phyloP scores from a whole-genome alignment of 495 filamentous ascomycete genomes.

The Pyrenula aspistea region DNA sequence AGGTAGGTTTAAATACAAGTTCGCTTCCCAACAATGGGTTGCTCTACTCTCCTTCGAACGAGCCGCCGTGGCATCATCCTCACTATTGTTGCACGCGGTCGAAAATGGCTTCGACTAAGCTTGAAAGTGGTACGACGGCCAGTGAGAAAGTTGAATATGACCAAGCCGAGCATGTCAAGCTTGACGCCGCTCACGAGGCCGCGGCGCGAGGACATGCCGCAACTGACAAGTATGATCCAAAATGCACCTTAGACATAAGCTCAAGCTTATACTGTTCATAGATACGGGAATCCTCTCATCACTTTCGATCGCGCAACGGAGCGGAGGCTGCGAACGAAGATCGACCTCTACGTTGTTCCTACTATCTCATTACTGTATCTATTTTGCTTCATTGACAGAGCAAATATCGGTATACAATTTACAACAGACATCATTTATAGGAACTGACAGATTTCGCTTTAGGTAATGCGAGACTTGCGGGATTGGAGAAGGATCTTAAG shows the following conservation, averaged over 20 bases:
- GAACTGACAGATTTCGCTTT: slow-evolving; percentile 7
- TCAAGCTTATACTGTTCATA: slow-evolving; percentile 8
- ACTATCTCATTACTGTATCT: slow-evolving; percentile 36
- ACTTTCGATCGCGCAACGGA: slow-evolving; percentile 49
- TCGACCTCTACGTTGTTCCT: slow-evolving; percentile 34
- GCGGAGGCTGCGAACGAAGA: slow-evolving; percentile 32
- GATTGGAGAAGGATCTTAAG: slow-evolving; percentile 31
- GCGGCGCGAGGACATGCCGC: slow-evolving; percentile 48
- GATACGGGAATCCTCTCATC: slow-evolving; percentile 41
- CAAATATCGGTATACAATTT: slow-evolving; percentile 44
- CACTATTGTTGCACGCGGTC: slow-evolving; percentile 9
- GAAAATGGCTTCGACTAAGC: slow-evolving; percentile 10
- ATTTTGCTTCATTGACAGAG: slow-evolving; percentile 44
- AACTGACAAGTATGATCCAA: slow-evolving; percentile 41
- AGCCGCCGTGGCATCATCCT: slow-evolving; percentile 10
- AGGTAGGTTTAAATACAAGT: background rate
- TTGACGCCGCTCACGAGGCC: slow-evolving; percentile 26
- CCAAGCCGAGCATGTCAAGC: slow-evolving; percentile 8
- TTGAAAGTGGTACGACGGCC: slow-evolving; percentile 11
- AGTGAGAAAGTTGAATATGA: slow-evolving; percentile 14
- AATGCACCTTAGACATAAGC: background rate
- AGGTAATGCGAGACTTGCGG: slow-evolving; percentile 26
- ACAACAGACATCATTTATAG: no score
- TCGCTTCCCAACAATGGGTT: background rate
- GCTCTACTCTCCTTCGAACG: slow-evolving; percentile 8